Percentiles rank a stretch among this genome's conserved stretches.
Conservation (phyloP, 1,139 yeast genomes). For the Saccharomyces hybrid region DNA sequence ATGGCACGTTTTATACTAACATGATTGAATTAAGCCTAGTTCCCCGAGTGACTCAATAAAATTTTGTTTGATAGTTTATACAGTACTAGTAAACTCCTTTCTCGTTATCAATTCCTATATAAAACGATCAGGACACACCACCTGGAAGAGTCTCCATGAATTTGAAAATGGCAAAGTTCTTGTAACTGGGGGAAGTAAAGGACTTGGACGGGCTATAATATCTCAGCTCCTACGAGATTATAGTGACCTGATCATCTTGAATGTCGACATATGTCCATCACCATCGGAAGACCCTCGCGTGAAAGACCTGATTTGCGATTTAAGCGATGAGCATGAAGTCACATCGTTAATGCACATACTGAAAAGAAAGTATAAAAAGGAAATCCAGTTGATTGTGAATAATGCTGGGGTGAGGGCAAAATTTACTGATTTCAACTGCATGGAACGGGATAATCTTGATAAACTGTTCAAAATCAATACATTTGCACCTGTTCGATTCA, state of each 20-base stretch:
- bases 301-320: slow-evolving; percentile 48
- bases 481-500: slow-evolving; percentile 48
- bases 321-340: slow-evolving; percentile 37
- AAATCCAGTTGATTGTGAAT: slow-evolving; percentile 51
- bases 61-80: background rate
- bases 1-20: no score
- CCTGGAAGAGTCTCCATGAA: slow-evolving; percentile 7
- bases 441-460: slow-evolving; percentile 33
- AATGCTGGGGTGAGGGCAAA: slow-evolving; percentile 68
- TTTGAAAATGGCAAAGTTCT: background rate
- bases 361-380: slow-evolving; percentile 25
- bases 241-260: slow-evolving; percentile 35
- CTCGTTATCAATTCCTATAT: background rate
- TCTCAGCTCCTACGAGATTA: slow-evolving; percentile 30
- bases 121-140: slow-evolving; percentile 8
- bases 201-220: slow-evolving; percentile 47
- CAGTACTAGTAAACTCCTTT: background rate
- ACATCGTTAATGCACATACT: slow-evolving; percentile 31
- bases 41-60: background rate
- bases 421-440: slow-evolving; percentile 36
- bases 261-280: slow-evolving; percentile 45
- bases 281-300: no score
- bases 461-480: slow-evolving; percentile 48
- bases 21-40: background rate
- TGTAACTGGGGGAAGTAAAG: slow-evolving; percentile 56